Evolutionary conservation across 2,329 filamentous ascomycete species (phyloP).

Genomic region (Colletotrichum cordylinicola): DNA sequence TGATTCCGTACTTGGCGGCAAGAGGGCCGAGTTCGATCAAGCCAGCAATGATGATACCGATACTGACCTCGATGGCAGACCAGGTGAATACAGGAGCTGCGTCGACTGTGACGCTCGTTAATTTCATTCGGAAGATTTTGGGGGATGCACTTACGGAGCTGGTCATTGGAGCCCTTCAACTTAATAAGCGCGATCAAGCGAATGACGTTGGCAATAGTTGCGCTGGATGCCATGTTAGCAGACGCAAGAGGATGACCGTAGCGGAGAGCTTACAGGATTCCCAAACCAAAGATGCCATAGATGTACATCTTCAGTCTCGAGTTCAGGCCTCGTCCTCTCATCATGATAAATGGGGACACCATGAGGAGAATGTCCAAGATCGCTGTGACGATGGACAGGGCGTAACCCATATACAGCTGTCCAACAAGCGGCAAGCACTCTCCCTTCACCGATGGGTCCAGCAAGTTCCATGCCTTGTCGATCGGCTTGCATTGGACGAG

Average conservation of each 20-base stretch:
- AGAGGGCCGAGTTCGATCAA: conserved; percentile 14
- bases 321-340: neutral
- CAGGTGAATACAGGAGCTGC: conserved; percentile 13
- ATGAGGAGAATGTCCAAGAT: neutral
- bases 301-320: conserved; percentile 5
- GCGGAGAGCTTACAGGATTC: neutral
- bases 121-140: no score
- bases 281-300: conserved; percentile 6
- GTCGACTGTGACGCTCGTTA: neutral
- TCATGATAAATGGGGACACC: conserved; percentile 11
- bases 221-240: neutral
- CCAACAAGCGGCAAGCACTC: neutral
- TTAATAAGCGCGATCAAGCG: conserved; percentile 2
- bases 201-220: conserved; percentile 12
- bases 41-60: conserved; percentile 9
- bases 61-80: conserved; percentile 13
- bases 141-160: neutral
- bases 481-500: conserved; percentile 11
- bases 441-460: neutral
- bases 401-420: conserved; percentile 14
- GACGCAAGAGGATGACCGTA: rapidly evolving
- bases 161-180: neutral
- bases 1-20: conserved; percentile 1
- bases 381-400: conserved; percentile 7
- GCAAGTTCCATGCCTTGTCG: conserved; percentile 1